Percentiles rank a stretch among this genome's conserved stretches.
phyloP scores from a whole-genome alignment of 371 early-diverging fungal genomes.

The Mycotypha africana region DNA sequence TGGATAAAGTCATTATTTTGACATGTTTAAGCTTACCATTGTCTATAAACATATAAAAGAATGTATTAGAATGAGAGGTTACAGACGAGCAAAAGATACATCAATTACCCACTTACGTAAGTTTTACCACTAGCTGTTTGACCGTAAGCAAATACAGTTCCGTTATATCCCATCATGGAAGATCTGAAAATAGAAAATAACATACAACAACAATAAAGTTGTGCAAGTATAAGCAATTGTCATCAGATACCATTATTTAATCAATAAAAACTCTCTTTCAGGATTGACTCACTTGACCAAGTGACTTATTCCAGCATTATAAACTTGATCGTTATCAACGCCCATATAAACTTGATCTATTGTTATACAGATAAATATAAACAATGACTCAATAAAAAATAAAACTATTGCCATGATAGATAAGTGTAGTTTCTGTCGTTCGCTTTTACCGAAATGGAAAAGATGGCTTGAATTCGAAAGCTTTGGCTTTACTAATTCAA shows the following conservation, averaged over 20 bases:
- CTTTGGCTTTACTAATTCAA: not conserved
- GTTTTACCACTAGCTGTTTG: conserved; percentile 98
- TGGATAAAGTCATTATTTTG: not conserved
- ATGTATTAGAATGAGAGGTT: no score
- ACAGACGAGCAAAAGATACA: not conserved
- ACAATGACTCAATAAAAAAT: no score
- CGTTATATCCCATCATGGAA: conserved; percentile 58
- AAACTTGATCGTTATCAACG: conserved; percentile 21
- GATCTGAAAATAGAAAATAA: no score
- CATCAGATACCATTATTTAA: not conserved
- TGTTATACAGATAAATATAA: no score
- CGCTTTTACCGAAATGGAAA: conserved; percentile 5
- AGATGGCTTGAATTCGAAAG: not conserved
- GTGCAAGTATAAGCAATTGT: not conserved
- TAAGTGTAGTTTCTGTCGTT: not conserved
- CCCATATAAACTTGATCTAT: no score
- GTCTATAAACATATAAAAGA: conserved; percentile 11
- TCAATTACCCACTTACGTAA: conserved; percentile 36
- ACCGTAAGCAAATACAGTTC: conserved; percentile 92
- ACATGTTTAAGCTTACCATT: conserved; percentile 13
- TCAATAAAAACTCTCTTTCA: not conserved
- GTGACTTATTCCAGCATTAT: conserved; percentile 22
- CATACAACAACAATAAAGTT: not conserved
- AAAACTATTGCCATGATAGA: no score
- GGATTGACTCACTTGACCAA: conserved; percentile 28